Evolutionary conservation across 805 yeast genomes (phyloP), one percentile per base, ranked within the genome.

Genomic region (Ogataea minuta): DNA sequence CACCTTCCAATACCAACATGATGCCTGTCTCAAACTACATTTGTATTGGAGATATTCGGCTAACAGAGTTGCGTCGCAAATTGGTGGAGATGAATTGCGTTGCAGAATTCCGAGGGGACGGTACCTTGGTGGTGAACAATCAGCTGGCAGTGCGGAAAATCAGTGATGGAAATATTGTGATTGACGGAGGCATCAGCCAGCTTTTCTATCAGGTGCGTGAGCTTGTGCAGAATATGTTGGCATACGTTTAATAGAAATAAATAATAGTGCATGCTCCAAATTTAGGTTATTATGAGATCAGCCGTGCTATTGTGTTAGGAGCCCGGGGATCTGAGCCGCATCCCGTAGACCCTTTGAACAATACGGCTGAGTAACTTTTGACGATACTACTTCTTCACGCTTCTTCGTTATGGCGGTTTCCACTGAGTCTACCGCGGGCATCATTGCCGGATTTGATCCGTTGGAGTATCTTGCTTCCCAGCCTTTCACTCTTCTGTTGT

Each of bases 81-180:
- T 67, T 93, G 25, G 63, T 70, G 21, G 65, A 70, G 4, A 62
- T 66, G 39, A 84, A 86, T 34, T 76, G 84, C 52, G 70, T 67
- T 36, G 96, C 95, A 1, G 96, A 90, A 55, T 88, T 91, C 59
- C 79, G 84, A 60, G 95, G 96, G 39, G 96, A 89, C 59, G 98
- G 98, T 58, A 80, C 89, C 0, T 66, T 93, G 27, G 95, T 90
- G 10, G 84, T 95, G 30, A 90, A 90, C 54, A 84, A 83, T 40
- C 68, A 68, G 36, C 75, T 93, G 12, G 81, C 86, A 1, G 78
- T 93, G 7, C 68, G 87, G 39, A 91, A 91, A 57, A 70, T 84
- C 3, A 81, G 75, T 29, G 88, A 87, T 33, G 95, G 96, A 30
- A 83, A 83, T 53, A 74, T 91, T n/a, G 66, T 83, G 4, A 80